Percentiles rank a stretch among this genome's conserved stretches.
phyloP scores from a whole-genome alignment of 2,329 filamentous ascomycete species.

The Beauveria caledonica region DNA sequence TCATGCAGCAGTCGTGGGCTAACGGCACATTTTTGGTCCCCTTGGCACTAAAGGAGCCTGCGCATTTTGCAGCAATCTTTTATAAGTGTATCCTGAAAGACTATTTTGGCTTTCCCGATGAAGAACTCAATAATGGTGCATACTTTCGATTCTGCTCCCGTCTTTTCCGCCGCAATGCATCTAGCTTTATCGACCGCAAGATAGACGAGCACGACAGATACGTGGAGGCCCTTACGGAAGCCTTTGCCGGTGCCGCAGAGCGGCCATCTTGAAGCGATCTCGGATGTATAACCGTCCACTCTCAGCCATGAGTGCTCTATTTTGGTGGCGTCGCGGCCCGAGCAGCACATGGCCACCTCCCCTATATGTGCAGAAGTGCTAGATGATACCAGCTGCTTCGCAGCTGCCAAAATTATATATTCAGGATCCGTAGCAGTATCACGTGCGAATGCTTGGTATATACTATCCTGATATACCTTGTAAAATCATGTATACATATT shows the following conservation, averaged over 20 bases:
- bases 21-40: background rate
- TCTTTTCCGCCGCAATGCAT: background rate
- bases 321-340: too few relatives aligned
- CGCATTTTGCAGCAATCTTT: background rate
- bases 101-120: background rate
- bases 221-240: background rate
- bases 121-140: background rate
- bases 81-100: background rate
- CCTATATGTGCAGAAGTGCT: too few relatives aligned
- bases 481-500: too few relatives aligned
- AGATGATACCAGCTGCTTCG: too few relatives aligned
- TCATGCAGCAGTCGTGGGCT: background rate
- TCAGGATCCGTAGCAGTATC: too few relatives aligned
- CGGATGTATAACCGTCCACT: too few relatives aligned
- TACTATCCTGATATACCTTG: too few relatives aligned
- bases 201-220: background rate
- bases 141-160: background rate
- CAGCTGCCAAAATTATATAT: too few relatives aligned
- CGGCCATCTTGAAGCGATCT: too few relatives aligned
- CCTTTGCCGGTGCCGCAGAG: background rate
- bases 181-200: background rate
- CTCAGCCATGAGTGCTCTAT: too few relatives aligned
- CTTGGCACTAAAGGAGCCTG: background rate
- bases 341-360: too few relatives aligned
- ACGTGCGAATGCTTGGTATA: too few relatives aligned